phyloP scores from a whole-genome alignment of 1,284 basidiomycete species.

The Cerrena zonata region DNA sequence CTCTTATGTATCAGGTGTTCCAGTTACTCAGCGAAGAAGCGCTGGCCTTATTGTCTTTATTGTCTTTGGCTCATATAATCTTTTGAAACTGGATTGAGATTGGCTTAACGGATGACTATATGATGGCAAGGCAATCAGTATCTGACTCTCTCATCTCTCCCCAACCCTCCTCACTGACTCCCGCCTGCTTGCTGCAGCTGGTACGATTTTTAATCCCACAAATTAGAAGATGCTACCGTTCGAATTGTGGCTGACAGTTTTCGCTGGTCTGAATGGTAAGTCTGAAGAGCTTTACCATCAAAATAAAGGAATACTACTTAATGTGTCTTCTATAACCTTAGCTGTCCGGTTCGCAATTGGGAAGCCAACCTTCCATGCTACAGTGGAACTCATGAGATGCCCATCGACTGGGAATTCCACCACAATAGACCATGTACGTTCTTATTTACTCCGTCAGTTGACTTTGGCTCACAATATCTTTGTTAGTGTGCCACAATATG shows the following conservation, averaged over 20 bases:
- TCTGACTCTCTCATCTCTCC: neutral
- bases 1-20: neutral
- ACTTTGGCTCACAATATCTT: neutral
- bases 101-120: neutral
- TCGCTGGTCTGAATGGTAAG: neutral
- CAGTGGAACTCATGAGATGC: neutral
- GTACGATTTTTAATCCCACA: neutral
- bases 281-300: neutral
- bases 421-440: neutral
- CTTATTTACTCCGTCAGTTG: neutral
- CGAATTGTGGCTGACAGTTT: neutral
- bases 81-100: neutral
- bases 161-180: neutral
- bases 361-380: neutral
- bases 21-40: neutral
- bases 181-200: neutral
- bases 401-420: neutral
- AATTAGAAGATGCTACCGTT: neutral
- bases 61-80: neutral
- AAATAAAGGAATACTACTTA: neutral
- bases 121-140: neutral
- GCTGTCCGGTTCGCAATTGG: neutral
- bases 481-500: neutral
- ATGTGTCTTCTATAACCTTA: neutral
- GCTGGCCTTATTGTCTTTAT: conserved; percentile 1